Base-by-base conservation (phyloP, 225 moss, liverwort and hornwort genomes). In the Anthoceros angustus region DNA sequence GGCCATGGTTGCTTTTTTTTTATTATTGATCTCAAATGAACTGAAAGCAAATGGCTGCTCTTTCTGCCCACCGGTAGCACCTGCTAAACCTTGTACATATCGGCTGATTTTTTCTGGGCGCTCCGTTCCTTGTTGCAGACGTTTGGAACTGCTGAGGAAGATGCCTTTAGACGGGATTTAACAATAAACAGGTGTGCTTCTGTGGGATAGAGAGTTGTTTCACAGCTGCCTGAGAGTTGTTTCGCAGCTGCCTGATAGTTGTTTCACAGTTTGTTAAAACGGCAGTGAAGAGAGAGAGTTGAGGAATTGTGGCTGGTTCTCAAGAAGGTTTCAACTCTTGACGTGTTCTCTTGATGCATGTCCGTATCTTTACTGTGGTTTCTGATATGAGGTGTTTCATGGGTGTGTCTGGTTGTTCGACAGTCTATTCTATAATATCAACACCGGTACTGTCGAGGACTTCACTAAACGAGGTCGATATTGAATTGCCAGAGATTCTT, bases 371-470 rank as follows among this genome's bases (percentile, higher is more conserved):
- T 4, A 32, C 1, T 1, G 32, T 4, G 32, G 32, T 32, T 32
- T 32, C 32, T 32, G 32, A 32, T n/a, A n/a, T n/a, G n/a, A n/a
- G n/a, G n/a, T n/a, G n/a, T n/a, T 32, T 32, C 32, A 32, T 32
- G 32, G 60, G 39, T 42, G 40, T 63, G 39, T 21, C 63, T 21
- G 43, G 32, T 46, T 39, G 21, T 66, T 10, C 26, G 63, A 41
- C 77, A 92, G 92, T 73, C 76, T 92, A 25, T 88, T 92, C 70
- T 92, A 88, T 77, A 88, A 88, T 64, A 86, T 92, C 71, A 92
- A 88, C 66, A 74, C 83, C 41, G 72, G 77, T 11, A 71, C 69
- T 68, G 88, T 92, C 72, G 88, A 92, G 63, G 92, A 92, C 68
- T 71, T 88, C 63, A 92, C 88, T 0, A 72, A 69, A 39, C 79